Conservation (phyloP, 192 early-diverging fungal species). For the Thamnidium elegans region DNA sequence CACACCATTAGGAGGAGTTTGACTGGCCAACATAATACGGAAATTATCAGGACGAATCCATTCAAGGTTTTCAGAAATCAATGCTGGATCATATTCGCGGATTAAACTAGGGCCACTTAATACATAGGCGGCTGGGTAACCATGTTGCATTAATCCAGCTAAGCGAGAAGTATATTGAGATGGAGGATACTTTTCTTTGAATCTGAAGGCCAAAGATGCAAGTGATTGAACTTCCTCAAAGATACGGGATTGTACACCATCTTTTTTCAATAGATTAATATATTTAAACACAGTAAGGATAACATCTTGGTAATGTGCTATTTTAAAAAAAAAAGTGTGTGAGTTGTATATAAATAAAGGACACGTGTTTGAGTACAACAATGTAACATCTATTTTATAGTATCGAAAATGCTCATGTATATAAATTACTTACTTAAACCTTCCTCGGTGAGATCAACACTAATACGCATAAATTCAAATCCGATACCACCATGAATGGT, state of each 20-base stretch:
- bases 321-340: slow-evolving; percentile 7
- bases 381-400: not conserved
- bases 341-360: slow-evolving; percentile 7
- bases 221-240: slow-evolving; percentile 74
- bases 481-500: slow-evolving; percentile 59
- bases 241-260: slow-evolving; percentile 73
- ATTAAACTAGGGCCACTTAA: slow-evolving; percentile 70
- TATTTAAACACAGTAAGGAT: slow-evolving; percentile 84
- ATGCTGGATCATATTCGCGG: slow-evolving; percentile 60
- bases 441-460: slow-evolving; percentile 78
- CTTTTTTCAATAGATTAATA: slow-evolving; percentile 74
- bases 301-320: slow-evolving; percentile 73
- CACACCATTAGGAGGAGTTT: slow-evolving; percentile 41
- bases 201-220: slow-evolving; percentile 59
- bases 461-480: slow-evolving; percentile 83
- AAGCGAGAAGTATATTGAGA: slow-evolving; percentile 64
- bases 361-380: slow-evolving; percentile 7
- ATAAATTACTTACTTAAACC: slow-evolving; percentile 52
- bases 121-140: slow-evolving; percentile 64
- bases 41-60: slow-evolving; percentile 66
- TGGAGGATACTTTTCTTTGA: slow-evolving; percentile 72
- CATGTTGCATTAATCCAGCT: slow-evolving; percentile 76
- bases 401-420: too few relatives aligned
- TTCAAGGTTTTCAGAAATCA: slow-evolving; percentile 62
- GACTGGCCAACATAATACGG: slow-evolving; percentile 50